A percentile compares a stretch with the other conserved stretches of the same genome.
phyloP scores from a whole-genome alignment of 2,329 filamentous ascomycete genomes.

The Stachybotrys echinatus region DNA sequence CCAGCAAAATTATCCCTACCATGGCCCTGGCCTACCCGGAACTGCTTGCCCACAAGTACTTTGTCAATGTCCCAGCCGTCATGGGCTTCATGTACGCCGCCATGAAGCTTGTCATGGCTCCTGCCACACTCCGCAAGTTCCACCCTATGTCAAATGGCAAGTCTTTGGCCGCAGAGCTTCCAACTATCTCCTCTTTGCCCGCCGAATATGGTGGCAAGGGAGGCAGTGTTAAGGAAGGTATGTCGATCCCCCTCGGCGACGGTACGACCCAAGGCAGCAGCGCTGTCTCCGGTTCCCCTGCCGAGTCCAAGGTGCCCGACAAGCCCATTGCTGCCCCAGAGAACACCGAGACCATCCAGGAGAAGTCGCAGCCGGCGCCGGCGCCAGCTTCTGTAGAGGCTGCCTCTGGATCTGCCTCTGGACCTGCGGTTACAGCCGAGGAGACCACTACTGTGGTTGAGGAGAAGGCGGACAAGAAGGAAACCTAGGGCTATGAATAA shows the following conservation, averaged over 20 bases:
- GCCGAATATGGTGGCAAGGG: constrained; percentile 75
- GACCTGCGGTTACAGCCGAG: not conserved
- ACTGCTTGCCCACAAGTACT: constrained; percentile 81
- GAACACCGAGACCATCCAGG: not conserved
- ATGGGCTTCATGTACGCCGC: constrained; percentile 83
- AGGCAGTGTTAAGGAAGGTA: constrained; percentile 30
- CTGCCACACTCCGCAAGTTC: constrained; percentile 73
- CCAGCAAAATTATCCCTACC: constrained; percentile 73
- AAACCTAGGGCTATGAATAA: not conserved
- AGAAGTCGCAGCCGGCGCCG: constrained; percentile 1
- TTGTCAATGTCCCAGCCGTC: constrained; percentile 84
- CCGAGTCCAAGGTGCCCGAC: constrained; percentile 6
- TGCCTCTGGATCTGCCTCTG: no score
- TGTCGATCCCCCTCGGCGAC: constrained; percentile 22
- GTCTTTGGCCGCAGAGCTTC: constrained; percentile 58
- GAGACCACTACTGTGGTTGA: not conserved
- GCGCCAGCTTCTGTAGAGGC: not conserved
- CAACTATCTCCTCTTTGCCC: constrained; percentile 59
- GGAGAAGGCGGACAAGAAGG: not conserved
- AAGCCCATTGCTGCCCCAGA: not conserved
- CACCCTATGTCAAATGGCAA: constrained; percentile 71
- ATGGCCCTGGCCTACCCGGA: constrained; percentile 85
- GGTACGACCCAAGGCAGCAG: constrained; percentile 5
- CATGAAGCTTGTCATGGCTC: constrained; percentile 70
- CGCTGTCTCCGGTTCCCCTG: constrained; percentile 2